Conservation (phyloP, 768 basidiomycete genomes). For the Boletus subcaerulescens region DNA sequence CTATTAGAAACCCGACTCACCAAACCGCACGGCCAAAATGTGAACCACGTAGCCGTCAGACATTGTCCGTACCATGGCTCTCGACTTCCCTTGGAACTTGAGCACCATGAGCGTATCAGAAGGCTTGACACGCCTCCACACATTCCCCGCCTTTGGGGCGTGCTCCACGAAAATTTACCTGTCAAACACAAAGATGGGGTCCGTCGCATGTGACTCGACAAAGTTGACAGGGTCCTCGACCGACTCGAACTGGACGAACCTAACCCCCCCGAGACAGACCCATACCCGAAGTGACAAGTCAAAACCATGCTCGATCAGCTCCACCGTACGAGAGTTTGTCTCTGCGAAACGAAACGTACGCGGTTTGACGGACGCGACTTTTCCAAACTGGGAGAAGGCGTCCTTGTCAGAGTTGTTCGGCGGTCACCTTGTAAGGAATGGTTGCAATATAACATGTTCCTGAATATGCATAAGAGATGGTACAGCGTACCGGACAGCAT, state of each 20-base stretch:
- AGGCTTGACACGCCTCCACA: constrained; percentile 16
- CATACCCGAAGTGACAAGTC: constrained; percentile 22
- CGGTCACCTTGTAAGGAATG: constrained; percentile 47
- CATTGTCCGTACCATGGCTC: constrained; percentile 22
- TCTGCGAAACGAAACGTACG: constrained; percentile 33
- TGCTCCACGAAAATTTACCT: constrained; percentile 44
- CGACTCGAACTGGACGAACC: constrained; percentile 42
- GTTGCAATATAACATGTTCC: constrained; percentile 47
- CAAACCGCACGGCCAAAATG: constrained; percentile 30
- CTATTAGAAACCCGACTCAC: constrained; percentile 11
- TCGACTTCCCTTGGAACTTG: constrained; percentile 24
- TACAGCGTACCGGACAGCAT: too few relatives aligned
- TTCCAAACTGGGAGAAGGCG: constrained; percentile 45
- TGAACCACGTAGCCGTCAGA: constrained; percentile 20
- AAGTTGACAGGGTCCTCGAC: constrained; percentile 39
- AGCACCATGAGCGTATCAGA: constrained; percentile 30
- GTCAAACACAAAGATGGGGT: constrained; percentile 48
- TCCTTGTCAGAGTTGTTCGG: constrained; percentile 36
- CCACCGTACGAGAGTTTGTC: not conserved
- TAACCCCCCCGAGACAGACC: constrained; percentile 45
- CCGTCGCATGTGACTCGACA: constrained; percentile 34
- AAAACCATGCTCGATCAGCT: not conserved
- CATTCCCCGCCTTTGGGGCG: constrained; percentile 17
- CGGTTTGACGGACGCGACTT: constrained; percentile 36
- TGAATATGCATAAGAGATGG: constrained; percentile 24